Conservation (phyloP, 192 early-diverging fungal species). For the Chytriomyces confervae region DNA sequence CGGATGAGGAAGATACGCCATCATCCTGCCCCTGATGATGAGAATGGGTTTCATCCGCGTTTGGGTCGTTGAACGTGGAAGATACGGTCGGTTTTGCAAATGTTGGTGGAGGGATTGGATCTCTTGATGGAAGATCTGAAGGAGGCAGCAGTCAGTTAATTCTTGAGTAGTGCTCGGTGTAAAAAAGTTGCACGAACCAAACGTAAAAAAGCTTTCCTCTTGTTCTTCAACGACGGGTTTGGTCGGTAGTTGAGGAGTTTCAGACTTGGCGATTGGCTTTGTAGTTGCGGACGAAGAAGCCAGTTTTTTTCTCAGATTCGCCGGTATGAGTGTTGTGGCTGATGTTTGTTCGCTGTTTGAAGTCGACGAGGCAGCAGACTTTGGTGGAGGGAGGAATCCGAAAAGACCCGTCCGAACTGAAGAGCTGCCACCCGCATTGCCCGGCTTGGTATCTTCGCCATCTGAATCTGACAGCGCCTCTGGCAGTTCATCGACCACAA, state of each 20-base stretch:
- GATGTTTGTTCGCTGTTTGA: neutral
- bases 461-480: constrained; percentile 8
- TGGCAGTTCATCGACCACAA: neutral
- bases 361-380: neutral
- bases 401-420: constrained; percentile 8
- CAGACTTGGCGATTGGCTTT: neutral
- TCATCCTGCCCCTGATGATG: neutral
- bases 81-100: neutral
- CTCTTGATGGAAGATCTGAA: too few species aligned
- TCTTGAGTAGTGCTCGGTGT: neutral
- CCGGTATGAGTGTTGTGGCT: constrained; percentile 7
- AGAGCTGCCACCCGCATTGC: too few species aligned
- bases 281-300: neutral
- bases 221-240: neutral
- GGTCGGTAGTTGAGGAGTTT: constrained; percentile 10
- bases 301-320: constrained; percentile 2
- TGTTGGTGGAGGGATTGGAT: too few species aligned
- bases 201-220: constrained; percentile 20
- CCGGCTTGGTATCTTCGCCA: neutral
- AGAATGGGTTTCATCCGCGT: neutral
- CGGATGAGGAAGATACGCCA: constrained; percentile 6
- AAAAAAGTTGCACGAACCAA: constrained; percentile 4
- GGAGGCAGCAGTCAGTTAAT: too few species aligned
- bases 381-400: constrained; percentile 23
- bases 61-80: neutral